Percentiles rank a stretch among this genome's conserved stretches.
These are phyloP conservation scores for Lolium perenne DNA, from an alignment of 176 grass and related monocot genomes.

Conservation along the genomic window DNA sequence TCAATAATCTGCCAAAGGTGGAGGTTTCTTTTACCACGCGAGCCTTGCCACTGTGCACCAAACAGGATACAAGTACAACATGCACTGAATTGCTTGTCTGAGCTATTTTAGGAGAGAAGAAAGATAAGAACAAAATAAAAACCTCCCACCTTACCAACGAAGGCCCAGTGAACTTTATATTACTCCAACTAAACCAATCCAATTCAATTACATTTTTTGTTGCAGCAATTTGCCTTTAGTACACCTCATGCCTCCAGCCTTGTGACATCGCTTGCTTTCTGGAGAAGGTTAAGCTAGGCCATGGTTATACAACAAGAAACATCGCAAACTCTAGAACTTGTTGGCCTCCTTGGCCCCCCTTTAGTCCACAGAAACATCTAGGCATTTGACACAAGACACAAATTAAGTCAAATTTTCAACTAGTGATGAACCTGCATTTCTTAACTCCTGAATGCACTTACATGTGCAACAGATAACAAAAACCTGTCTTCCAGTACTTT, in stretches of 20 bases:
- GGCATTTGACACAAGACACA: not conserved
- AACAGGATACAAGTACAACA: not conserved
- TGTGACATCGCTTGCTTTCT: not conserved
- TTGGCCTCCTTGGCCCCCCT: not conserved
- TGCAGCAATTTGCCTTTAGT: not conserved
- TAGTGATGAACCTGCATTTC: not conserved
- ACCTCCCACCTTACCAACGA: not conserved
- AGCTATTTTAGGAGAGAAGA: not conserved
- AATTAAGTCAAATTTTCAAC: not conserved
- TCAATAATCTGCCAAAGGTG: not conserved
- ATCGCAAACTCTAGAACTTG: not conserved
- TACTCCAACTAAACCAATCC: not conserved
- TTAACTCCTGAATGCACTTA: not conserved
- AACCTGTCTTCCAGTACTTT: slow-evolving; percentile 21
- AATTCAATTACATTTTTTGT: not conserved
- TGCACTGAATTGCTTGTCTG: not conserved
- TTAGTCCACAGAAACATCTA: slow-evolving; percentile 21
- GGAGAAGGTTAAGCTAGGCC: slow-evolving; percentile 21
- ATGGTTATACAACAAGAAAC: not conserved
- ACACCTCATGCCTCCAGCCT: not conserved
- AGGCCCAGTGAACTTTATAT: not conserved
- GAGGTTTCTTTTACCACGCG: not conserved
- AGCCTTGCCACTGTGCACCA: too few species aligned
- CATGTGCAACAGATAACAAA: slow-evolving; percentile 29
- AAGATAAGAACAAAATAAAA: not conserved